A percentile compares a stretch with the other conserved stretches of the same genome.
These are phyloP conservation scores for Cladosporium sp. DNA, from an alignment of 2,329 filamentous ascomycete genomes.

Conservation along the genomic window DNA sequence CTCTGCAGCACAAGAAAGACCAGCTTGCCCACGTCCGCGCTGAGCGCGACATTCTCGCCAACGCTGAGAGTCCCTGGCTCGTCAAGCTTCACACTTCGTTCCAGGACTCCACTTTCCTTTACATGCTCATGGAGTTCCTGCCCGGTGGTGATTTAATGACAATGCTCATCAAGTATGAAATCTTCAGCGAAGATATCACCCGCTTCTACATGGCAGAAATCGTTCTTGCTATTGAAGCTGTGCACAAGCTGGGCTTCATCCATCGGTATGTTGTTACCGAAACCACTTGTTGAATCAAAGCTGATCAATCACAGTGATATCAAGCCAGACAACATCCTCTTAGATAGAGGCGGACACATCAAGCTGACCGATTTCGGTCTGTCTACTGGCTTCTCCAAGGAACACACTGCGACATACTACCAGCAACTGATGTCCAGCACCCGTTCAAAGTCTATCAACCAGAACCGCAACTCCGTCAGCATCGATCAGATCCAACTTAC, in stretches of 20 bases:
- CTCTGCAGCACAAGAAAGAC: constrained; percentile 84
- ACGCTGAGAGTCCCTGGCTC: constrained; percentile 99
- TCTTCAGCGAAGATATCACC: constrained; percentile 98
- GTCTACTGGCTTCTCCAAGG: constrained; percentile 95
- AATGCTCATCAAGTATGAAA: constrained; percentile 99
- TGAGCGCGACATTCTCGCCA: constrained; percentile 94
- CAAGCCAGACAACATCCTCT: constrained; percentile 97
- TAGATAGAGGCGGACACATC: constrained; percentile 93
- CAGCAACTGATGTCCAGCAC: constrained; percentile 80
- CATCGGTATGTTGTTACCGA: constrained; percentile 68
- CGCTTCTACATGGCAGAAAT: constrained; percentile 99
- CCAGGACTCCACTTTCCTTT: constrained; percentile 93
- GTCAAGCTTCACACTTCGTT: constrained; percentile 98
- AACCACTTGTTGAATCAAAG: constrained; percentile 1
- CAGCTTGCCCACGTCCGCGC: constrained; percentile 96
- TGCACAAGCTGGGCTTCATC: constrained; percentile 96
- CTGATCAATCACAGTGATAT: constrained; percentile 71
- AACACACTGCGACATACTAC: constrained; percentile 98
- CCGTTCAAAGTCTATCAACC: constrained; percentile 46
- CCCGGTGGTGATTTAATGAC: constrained; percentile 99
- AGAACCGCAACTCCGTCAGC: constrained; percentile 88
- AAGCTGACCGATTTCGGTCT: constrained; percentile 98
- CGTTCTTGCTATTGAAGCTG: constrained; percentile 95
- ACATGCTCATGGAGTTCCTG: constrained; percentile 99
- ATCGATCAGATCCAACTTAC: constrained; percentile 98